Evolutionary conservation across 2,329 filamentous ascomycete genomes (phyloP).

Genomic region (Nannizziopsis arthrosporioides): DNA sequence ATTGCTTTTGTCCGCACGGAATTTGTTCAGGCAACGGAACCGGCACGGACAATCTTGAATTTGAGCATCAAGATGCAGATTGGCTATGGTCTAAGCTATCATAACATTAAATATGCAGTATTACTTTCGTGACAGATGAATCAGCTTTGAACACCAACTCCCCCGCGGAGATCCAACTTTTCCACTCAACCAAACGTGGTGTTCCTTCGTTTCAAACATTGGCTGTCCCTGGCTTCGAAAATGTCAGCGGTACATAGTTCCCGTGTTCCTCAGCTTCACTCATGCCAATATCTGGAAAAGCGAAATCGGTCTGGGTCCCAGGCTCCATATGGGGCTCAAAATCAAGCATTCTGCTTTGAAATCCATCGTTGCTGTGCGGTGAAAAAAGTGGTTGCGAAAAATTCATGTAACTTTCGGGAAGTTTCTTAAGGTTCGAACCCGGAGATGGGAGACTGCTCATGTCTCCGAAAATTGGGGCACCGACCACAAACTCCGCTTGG

Average conservation of each 20-base stretch:
- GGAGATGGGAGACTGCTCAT: neutral
- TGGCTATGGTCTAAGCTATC: too few relatives aligned
- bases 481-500: neutral
- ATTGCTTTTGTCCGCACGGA: too few relatives aligned
- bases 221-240: too few relatives aligned
- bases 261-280: neutral
- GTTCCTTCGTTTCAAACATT: too few relatives aligned
- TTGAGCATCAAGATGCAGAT: too few relatives aligned
- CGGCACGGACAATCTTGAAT: too few relatives aligned
- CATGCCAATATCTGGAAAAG: neutral
- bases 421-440: neutral
- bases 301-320: conserved; percentile 2
- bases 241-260: neutral
- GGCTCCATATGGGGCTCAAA: conserved; percentile 6
- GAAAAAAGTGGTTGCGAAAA: conserved; percentile 9
- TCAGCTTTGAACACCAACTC: too few relatives aligned
- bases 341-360: conserved; percentile 5
- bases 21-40: too few relatives aligned
- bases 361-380: conserved; percentile 6
- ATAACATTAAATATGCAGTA: too few relatives aligned
- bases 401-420: conserved; percentile 1
- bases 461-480: neutral
- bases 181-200: too few relatives aligned
- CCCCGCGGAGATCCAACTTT: too few relatives aligned
- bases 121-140: too few relatives aligned